Evolutionary conservation across 2,329 filamentous ascomycete species (phyloP).

Genomic region (Aspergillus flavus): DNA sequence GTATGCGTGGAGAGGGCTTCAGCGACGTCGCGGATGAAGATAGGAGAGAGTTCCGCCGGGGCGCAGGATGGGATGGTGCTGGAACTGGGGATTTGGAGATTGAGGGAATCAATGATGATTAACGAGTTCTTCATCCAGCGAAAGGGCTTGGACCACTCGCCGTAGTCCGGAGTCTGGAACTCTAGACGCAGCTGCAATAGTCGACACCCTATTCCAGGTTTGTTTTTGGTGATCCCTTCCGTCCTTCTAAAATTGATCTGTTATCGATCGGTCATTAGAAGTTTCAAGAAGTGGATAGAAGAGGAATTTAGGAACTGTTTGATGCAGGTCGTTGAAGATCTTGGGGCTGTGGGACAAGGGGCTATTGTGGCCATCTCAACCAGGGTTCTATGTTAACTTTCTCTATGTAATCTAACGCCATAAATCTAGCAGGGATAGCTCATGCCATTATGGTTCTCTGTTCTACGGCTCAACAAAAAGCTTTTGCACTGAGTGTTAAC

Average conservation of each 20-base stretch:
- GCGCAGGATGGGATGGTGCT: slow-evolving; percentile 38
- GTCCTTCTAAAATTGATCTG: not conserved
- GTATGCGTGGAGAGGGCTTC: slow-evolving; percentile 34
- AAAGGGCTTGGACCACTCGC: not conserved
- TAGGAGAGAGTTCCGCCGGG: slow-evolving; percentile 31
- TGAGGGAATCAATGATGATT: slow-evolving; percentile 27
- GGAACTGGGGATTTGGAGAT: slow-evolving; percentile 35
- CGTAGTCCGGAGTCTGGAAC: not conserved
- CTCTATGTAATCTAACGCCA: not conserved
- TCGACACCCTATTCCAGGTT: not conserved
- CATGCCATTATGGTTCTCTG: not conserved
- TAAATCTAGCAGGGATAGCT: not conserved
- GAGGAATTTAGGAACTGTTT: not conserved
- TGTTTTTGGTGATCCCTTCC: not conserved
- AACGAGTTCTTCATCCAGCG: not conserved
- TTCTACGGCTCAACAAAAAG: slow-evolving; percentile 3
- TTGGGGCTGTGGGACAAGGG: not conserved
- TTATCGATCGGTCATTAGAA: not conserved
- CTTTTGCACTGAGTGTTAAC: slow-evolving; percentile 1
- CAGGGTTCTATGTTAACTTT: not conserved
- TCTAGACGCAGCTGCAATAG: not conserved
- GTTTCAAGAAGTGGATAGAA: not conserved
- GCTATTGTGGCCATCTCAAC: not conserved
- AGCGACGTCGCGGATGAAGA: slow-evolving; percentile 28
- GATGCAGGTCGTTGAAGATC: not conserved